Percentiles rank a stretch among this genome's conserved stretches.
phyloP scores from a whole-genome alignment of 306 rosid genomes.

The Citrullus colocynthis region DNA sequence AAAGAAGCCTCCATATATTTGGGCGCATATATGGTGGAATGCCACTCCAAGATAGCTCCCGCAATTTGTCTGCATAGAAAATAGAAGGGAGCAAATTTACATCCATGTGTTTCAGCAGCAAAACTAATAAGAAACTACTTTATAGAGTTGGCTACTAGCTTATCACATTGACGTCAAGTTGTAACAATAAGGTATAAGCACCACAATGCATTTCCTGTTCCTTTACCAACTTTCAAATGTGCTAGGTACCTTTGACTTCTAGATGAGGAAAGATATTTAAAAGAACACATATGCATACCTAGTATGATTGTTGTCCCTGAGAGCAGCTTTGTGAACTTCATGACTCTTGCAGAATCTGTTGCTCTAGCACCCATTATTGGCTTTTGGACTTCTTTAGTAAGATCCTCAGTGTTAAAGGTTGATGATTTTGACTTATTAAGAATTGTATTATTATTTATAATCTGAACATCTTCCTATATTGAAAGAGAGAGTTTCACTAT shows the following conservation, averaged over 20 bases:
- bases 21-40: constrained; percentile 91
- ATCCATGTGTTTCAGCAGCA: neutral
- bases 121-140: neutral
- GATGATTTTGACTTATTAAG: constrained; percentile 39
- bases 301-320: constrained; percentile 60
- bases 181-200: neutral
- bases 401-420: constrained; percentile 22
- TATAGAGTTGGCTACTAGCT: neutral
- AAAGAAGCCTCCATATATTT: constrained; percentile 85
- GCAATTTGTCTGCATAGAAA: constrained; percentile 55
- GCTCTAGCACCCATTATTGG: constrained; percentile 66
- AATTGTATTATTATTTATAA: constrained; percentile 18
- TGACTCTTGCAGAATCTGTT: constrained; percentile 80
- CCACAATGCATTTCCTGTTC: neutral
- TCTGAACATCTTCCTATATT: constrained; percentile 51
- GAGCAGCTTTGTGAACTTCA: constrained; percentile 72
- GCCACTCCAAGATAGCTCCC: constrained; percentile 94
- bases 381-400: constrained; percentile 39
- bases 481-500: constrained; percentile 19
- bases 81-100: neutral
- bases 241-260: neutral
- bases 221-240: neutral
- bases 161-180: neutral
- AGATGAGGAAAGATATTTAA: neutral
- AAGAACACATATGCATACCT: constrained; percentile 34